Evolutionary conservation across 2,329 filamentous ascomycete genomes (phyloP).

Genomic region (Boeremia lycopersici): DNA sequence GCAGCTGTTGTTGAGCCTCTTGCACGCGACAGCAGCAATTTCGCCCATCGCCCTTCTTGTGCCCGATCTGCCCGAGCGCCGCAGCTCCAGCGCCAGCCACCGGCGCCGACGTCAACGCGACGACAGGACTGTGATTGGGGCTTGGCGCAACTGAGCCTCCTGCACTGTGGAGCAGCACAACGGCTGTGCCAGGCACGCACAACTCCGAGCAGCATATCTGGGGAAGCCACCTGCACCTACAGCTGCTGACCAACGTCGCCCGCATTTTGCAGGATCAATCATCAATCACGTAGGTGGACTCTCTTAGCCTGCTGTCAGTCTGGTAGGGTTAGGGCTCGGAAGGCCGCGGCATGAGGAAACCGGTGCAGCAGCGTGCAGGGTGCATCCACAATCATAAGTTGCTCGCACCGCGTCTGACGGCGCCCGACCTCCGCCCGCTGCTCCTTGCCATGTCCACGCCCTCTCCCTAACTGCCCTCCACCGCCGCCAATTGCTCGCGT

Average conservation of each 20-base stretch:
- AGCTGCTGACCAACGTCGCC: conserved; percentile 1
- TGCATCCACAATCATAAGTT: conserved; percentile 7
- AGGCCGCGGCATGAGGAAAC: conserved; percentile 13
- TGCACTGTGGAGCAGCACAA: conserved; percentile 13
- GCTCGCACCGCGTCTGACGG: conserved; percentile 3
- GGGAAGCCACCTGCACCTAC: not conserved
- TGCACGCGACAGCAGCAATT: conserved; percentile 10
- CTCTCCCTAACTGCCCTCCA: not conserved
- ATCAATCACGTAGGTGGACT: conserved; percentile 19
- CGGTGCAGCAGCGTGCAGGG: conserved; percentile 4
- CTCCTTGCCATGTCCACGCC: not conserved
- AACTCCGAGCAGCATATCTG: not conserved
- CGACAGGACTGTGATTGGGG: conserved; percentile 11
- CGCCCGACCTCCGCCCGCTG: conserved; percentile 7
- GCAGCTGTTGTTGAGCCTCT: conserved; percentile 6
- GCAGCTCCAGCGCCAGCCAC: conserved; percentile 4
- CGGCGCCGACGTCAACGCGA: conserved; percentile 11
- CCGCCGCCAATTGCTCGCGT: conserved; percentile 11
- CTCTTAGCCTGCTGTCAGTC: conserved; percentile 8
- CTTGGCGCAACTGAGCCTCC: conserved; percentile 9
- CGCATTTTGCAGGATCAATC: not conserved
- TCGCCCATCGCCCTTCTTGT: not conserved
- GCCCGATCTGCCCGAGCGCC: not conserved
- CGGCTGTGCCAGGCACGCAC: conserved; percentile 11
- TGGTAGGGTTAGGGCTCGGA: conserved; percentile 6